Evolutionary conservation across 1,284 basidiomycete genomes (phyloP).

Genomic region (Xanthoconium separans): DNA sequence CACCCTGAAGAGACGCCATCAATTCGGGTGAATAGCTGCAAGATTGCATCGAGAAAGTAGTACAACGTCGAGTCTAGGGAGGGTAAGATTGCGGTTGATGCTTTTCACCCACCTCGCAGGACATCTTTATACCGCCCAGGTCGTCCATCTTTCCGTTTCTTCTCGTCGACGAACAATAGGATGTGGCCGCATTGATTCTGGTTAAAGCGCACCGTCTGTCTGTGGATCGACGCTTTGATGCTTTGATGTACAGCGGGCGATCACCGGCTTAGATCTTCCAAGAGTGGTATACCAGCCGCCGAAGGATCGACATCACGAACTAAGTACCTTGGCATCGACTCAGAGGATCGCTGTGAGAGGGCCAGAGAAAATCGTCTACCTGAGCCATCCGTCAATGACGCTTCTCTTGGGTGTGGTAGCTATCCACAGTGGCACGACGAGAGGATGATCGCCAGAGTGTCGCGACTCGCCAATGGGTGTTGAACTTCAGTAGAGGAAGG

Average conservation of each 20-base stretch:
- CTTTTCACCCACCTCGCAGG: not conserved
- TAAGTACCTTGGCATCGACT: not conserved
- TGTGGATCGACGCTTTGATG: not conserved
- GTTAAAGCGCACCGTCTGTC: too few relatives aligned
- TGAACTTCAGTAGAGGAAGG: not conserved
- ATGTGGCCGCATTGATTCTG: not conserved
- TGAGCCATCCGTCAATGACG: not conserved
- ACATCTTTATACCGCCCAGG: conserved; percentile 8
- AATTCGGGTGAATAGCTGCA: conserved; percentile 12
- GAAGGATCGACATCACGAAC: not conserved
- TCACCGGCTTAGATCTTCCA: not conserved
- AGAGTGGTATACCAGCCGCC: too few relatives aligned
- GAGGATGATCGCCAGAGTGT: not conserved
- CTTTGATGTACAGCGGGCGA: not conserved
- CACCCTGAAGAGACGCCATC: conserved; percentile 9
- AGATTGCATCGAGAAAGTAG: not conserved
- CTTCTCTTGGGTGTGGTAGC: not conserved
- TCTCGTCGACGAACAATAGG: not conserved
- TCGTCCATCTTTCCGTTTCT: not conserved
- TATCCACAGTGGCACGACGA: not conserved
- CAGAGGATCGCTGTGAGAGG: not conserved
- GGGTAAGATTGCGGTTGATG: not conserved
- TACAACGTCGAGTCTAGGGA: not conserved
- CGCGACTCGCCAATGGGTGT: too few relatives aligned
- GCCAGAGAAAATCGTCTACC: not conserved